These are phyloP conservation scores for Ophiostoma novo-ulmi DNA, from an alignment of 2,329 filamentous ascomycete genomes.

Conservation along the genomic window DNA sequence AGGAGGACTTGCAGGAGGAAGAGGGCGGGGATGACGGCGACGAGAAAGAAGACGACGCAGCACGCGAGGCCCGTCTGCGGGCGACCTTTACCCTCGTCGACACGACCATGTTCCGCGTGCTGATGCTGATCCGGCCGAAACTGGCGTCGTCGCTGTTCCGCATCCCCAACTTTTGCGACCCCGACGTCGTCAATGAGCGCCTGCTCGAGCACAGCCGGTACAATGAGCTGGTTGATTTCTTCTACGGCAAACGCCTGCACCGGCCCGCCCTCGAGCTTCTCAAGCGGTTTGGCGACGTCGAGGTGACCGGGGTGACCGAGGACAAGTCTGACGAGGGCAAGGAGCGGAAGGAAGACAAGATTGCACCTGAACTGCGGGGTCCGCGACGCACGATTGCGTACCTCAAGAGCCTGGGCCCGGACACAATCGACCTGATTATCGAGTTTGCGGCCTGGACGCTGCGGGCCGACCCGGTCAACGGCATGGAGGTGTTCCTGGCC, in stretches of 20 bases:
- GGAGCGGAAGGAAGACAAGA: background rate
- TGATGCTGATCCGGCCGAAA: slow-evolving; percentile 86
- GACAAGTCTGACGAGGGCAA: background rate
- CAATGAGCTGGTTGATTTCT: slow-evolving; percentile 93
- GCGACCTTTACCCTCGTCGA: slow-evolving; percentile 81
- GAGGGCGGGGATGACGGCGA: background rate
- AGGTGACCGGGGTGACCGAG: slow-evolving; percentile 32
- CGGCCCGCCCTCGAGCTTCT: slow-evolving; percentile 78
- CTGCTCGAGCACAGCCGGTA: slow-evolving; percentile 83
- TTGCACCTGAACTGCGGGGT: slow-evolving; percentile 58
- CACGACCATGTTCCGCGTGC: slow-evolving; percentile 87
- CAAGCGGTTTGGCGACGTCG: slow-evolving; percentile 67
- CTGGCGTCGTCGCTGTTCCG: slow-evolving; percentile 87
- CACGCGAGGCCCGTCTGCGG: slow-evolving; percentile 66
- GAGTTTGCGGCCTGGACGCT: slow-evolving; percentile 90
- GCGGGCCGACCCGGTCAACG: slow-evolving; percentile 62
- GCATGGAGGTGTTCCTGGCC: slow-evolving; percentile 88
- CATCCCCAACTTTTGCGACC: slow-evolving; percentile 95
- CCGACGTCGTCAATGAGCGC: slow-evolving; percentile 88
- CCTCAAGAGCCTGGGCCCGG: slow-evolving; percentile 79
- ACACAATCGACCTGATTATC: slow-evolving; percentile 83
- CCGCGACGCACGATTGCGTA: slow-evolving; percentile 82
- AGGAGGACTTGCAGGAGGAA: slow-evolving; percentile 25
- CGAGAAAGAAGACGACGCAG: slow-evolving; percentile 32
- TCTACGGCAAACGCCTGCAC: slow-evolving; percentile 92